Base-by-base conservation (phyloP, 495 filamentous ascomycete genomes). In the Aspergillus haitiensis region DNA sequence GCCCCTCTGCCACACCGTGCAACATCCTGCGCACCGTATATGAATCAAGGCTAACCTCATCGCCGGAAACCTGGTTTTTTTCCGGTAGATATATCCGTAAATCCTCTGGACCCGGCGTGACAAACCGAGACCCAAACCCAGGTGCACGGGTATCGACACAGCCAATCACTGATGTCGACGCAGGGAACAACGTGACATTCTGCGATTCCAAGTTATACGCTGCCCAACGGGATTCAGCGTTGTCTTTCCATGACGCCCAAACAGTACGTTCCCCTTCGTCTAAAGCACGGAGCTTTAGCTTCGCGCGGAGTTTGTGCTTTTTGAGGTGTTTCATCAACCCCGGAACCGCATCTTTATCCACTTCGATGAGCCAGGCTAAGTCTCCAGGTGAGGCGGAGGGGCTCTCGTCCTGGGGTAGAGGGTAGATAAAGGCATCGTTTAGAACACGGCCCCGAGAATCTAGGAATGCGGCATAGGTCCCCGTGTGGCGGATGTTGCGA, bases 401-500 rank as follows among this genome's bases (percentile, higher is more conserved):
- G 59, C 62, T 54, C 13, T 71, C 56, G 7, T 71, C 59, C 48
- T 73, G 64, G 37, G 78, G 70, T 45, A 81, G 70, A 5, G 86
- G 86, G 77, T 94, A 97, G 33, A 98, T 78, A 75, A 97, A 96
- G 31, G 90, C 89, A 71, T 98, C 94, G 72, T 92, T 84, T 31
- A 97, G 77, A 9, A 97, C 78, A 42, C 91, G 82, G 45, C 94
- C 93, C 62, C 87, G 83, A 16, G 91, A 91, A 63, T 86, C 96
- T 11, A 98, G 82, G 67, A 98, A 97, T 2, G 86, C 89, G 21
- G 84, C 77, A 75, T 95, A 97, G 69, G 84, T 84, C 13, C 85
- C 84, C 4, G 58, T 72, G 9, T 51, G 73, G 49, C 69, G 71
- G 32, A 59, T 67, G 27, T 59, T 44, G 61, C 66, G 56, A 60